phyloP scores from a whole-genome alignment of 306 rosid genomes.

The Prinsepia uniflora region DNA sequence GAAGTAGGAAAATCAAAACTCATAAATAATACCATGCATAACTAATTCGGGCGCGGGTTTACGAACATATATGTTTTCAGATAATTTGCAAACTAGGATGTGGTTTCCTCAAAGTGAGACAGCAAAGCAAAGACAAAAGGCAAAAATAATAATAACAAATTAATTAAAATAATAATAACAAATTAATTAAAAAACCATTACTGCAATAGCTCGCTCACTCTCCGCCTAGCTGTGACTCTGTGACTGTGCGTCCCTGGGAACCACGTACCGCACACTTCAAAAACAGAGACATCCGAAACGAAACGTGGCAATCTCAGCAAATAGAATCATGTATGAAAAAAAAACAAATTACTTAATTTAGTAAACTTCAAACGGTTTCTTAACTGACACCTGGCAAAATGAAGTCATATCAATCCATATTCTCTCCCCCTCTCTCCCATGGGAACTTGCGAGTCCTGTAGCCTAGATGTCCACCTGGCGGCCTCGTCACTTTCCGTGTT shows the following conservation, averaged over 20 bases:
- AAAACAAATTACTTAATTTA: neutral
- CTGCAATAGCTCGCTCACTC: too few relatives aligned
- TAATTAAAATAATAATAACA: too few relatives aligned
- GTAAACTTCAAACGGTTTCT: neutral
- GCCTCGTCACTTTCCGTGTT: neutral
- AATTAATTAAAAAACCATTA: too few relatives aligned
- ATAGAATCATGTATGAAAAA: neutral
- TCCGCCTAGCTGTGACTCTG: too few relatives aligned
- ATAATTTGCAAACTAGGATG: too few relatives aligned
- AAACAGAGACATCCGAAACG: neutral
- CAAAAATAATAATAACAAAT: too few relatives aligned
- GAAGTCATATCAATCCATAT: neutral
- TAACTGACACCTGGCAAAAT: neutral
- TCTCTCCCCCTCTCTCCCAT: neutral
- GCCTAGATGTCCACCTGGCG: neutral
- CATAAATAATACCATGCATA: too few relatives aligned
- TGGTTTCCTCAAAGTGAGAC: too few relatives aligned
- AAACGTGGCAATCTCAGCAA: neutral
- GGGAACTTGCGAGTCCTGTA: neutral
- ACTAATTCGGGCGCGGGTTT: too few relatives aligned
- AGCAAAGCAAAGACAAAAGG: too few relatives aligned
- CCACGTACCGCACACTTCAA: neutral
- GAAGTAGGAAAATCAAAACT: too few relatives aligned
- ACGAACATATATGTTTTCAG: too few relatives aligned
- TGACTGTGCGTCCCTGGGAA: neutral